Percentiles rank a stretch among this genome's conserved stretches.
Conservation (phyloP, 2,329 filamentous ascomycete genomes). For the Celoporthe dispersa region DNA sequence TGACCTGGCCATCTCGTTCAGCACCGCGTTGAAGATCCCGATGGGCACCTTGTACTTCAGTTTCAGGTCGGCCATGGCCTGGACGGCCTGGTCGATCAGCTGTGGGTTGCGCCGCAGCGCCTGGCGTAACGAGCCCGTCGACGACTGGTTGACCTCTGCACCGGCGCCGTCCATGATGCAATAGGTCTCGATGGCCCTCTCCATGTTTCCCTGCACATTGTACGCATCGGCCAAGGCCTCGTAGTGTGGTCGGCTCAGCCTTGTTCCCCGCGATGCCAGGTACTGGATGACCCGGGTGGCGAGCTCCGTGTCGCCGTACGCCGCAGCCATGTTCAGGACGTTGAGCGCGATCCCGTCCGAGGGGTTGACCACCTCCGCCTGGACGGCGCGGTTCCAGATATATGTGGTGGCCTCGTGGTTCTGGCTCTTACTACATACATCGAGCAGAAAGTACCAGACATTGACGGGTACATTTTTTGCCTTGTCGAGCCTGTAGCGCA, state of each 20-base stretch:
- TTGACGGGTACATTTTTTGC: conserved; percentile 45
- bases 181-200: conserved; percentile 70
- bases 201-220: conserved; percentile 60
- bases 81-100: conserved; percentile 57
- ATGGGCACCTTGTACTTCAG: conserved; percentile 41
- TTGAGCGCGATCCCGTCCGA: conserved; percentile 48
- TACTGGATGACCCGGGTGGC: conserved; percentile 73
- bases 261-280: conserved; percentile 61
- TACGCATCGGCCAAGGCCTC: conserved; percentile 79
- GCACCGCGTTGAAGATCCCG: conserved; percentile 46
- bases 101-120: conserved; percentile 54
- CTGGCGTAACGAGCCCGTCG: conserved; percentile 66
- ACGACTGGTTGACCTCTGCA: conserved; percentile 58
- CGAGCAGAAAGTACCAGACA: conserved; percentile 75
- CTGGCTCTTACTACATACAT: conserved; percentile 67
- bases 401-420: conserved; percentile 68
- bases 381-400: conserved; percentile 67
- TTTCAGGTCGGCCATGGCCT: conserved; percentile 58
- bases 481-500: conserved; percentile 58
- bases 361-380: conserved; percentile 47
- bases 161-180: conserved; percentile 73
- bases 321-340: conserved; percentile 73
- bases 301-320: conserved; percentile 68
- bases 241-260: conserved; percentile 72
- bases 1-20: conserved; percentile 40